Conservation (phyloP, 192 early-diverging fungal species). For the Rhizophagus clarus region DNA sequence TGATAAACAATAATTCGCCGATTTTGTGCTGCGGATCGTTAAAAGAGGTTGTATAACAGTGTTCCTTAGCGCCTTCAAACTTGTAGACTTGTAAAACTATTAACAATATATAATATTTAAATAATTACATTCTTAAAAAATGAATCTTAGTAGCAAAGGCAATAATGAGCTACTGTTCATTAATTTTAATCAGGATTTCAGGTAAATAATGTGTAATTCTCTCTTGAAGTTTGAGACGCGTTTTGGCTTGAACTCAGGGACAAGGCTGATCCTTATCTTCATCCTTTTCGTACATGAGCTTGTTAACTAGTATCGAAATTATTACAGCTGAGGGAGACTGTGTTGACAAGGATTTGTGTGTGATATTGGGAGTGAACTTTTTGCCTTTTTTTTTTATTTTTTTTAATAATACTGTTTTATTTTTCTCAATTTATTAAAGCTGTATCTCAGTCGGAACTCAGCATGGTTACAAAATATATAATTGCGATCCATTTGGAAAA, state of each 20-base stretch:
- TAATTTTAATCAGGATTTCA: conserved; percentile 85
- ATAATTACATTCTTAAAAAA: conserved; percentile 29
- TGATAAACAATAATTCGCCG: background rate
- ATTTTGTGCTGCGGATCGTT: background rate
- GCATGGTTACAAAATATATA: conserved; percentile 94
- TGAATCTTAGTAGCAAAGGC: conserved; percentile 67
- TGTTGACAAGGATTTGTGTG: background rate
- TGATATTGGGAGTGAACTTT: background rate
- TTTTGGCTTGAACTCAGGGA: background rate
- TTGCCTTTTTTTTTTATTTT: background rate
- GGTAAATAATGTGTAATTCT: conserved; percentile 36
- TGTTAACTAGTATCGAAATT: background rate
- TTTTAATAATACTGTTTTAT: background rate
- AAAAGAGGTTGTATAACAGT: background rate
- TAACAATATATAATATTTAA: background rate
- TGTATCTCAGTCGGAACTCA: conserved; percentile 89
- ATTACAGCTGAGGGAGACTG: background rate
- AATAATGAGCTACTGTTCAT: conserved; percentile 75
- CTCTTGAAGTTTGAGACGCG: background rate
- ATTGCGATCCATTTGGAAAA: conserved; percentile 95
- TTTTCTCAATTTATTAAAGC: conserved; percentile 42
- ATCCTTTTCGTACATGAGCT: conserved; percentile 1
- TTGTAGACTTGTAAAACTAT: background rate
- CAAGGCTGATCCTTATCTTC: background rate
- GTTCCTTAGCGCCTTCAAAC: too few relatives aligned